Evolutionary conservation across 257 asterid species (phyloP), one percentile per base, ranked within the genome.

Genomic region (Thymus quinquecostatus): DNA sequence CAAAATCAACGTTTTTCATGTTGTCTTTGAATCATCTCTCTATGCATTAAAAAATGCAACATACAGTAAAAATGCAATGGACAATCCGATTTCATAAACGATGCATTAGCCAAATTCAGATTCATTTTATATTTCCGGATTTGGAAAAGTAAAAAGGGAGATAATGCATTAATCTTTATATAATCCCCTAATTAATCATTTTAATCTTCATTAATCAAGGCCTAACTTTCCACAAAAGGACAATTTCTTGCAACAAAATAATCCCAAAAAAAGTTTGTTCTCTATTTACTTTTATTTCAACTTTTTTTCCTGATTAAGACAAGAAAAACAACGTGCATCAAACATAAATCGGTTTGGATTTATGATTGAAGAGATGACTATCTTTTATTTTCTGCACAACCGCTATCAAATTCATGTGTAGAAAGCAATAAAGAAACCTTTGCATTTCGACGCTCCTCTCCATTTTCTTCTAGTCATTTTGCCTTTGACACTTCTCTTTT

Each of bases 401-500:
- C 91, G 84, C 85, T 78, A 75, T 74, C 69, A 64, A 21, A 21
- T 21, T 21, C 21, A 21, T 47, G 3, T 44, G 56, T 13, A 69
- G 58, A 87, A 82, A 78, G 66, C 75, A 77, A 34, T 66, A 48
- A 14, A 34, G 12, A 48, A 60, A 58, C 33, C 13, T 32, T 44
- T 50, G 43, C 36, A 57, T 64, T 76, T 76, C 38, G 71, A 88
- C 90, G 94, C 94, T 87, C 94, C 92, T 69, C 81, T 69, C 81
- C 83, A 75, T 43, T 38, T 4, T 30, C 66, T 70, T 77, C 40
- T 48, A 38, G 29, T 49, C 32, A 59, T 48, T 56, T 47, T 44
- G 51, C 60, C 50, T 45, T 56, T 69, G 44, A 43, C 58, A 8
- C 33, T 36, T 60, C 63, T 38, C 69, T 75, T 70, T 64, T 21